Base-by-base conservation (phyloP, 805 yeast genomes). In the Myxozyma nipponensis region DNA sequence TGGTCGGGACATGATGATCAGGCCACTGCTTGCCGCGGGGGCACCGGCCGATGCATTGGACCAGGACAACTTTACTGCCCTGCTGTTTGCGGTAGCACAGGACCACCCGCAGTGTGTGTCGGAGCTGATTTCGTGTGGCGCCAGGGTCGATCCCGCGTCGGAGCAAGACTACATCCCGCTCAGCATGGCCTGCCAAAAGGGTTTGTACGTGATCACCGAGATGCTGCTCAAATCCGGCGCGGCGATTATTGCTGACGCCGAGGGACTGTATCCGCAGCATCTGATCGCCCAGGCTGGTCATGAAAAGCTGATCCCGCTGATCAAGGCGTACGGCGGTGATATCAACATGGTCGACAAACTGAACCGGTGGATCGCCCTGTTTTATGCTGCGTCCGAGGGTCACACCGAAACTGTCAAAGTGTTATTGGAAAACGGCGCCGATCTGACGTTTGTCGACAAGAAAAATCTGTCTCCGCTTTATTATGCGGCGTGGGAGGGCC, bases 401-500 rank as follows among this genome's bases (percentile, higher is more conserved):
- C 87, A 84, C 64, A 76, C 75, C 3, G 69, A 75, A 39, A 81
- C 93, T 2, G 84, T 95, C 0, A 75, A 75, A 54, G 85, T 80
- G 43, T 73, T 93, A 50, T 77, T 93, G 18, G 77, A 78, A 21
- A 77, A 74, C 52, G 90, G 91, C 3, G 96, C 97, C 0, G 76
- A 80, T 49, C 73, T 83, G 50, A 71, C 72, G 38, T 64, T 85
- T 19, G 73, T 79, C 15, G 98, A 93, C 68, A 93, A 84, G 53
- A 86, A 86, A 53, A 85, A 88, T 3, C 77, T 78, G 59, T 78
- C 83, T 46, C 96, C 96, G 0, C 63, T 90, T 41, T 91, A 85
- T 65, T 86, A 91, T 65, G 91, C 97, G 23, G 85, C 90, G 21
- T 86, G 95, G 80, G 97, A 90, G 66, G 98, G 98, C 22, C 91